Percentiles rank a stretch among this genome's conserved stretches.
phyloP scores from a whole-genome alignment of 176 grass and related monocot genomes.

The Oryza brachyantha region DNA sequence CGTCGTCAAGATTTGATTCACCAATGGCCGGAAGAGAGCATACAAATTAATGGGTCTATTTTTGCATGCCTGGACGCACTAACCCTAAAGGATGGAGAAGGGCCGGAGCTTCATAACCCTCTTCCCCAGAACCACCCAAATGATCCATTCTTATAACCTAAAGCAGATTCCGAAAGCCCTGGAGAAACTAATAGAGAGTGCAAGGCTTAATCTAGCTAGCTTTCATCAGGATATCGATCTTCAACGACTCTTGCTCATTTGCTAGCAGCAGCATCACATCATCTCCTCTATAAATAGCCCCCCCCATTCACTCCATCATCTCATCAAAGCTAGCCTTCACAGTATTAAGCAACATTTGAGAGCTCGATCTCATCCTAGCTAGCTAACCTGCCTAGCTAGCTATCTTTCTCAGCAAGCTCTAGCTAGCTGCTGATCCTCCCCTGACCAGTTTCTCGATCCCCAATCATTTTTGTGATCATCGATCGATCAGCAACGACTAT shows the following conservation, averaged over 20 bases:
- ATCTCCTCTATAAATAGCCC: constrained; percentile 48
- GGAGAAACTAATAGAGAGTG: neutral
- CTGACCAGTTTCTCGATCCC: neutral
- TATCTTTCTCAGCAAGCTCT: neutral
- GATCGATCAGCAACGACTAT: too few species aligned
- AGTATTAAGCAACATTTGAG: constrained; percentile 38
- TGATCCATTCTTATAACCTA: constrained; percentile 24
- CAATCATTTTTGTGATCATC: constrained; percentile 22
- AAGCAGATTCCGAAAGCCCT: constrained; percentile 46
- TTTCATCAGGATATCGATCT: neutral
- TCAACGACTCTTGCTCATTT: constrained; percentile 1
- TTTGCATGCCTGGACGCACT: neutral
- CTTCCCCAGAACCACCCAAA: constrained; percentile 32
- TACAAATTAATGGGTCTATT: constrained; percentile 20
- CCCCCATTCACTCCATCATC: constrained; percentile 10
- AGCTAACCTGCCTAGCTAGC: constrained; percentile 4
- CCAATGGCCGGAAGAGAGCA: constrained; percentile 20
- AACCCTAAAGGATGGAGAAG: constrained; percentile 35
- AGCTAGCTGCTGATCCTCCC: neutral
- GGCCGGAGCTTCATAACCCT: constrained; percentile 35
- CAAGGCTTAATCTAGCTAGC: neutral
- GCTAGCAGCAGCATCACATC: neutral
- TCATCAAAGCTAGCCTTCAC: constrained; percentile 2
- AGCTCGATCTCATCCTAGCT: constrained; percentile 21
- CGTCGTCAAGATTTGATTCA: constrained; percentile 52